Evolutionary conservation across 306 rosid species (phyloP), one percentile per base, ranked within the genome.

Genomic region (Cucurbita ficifolia): DNA sequence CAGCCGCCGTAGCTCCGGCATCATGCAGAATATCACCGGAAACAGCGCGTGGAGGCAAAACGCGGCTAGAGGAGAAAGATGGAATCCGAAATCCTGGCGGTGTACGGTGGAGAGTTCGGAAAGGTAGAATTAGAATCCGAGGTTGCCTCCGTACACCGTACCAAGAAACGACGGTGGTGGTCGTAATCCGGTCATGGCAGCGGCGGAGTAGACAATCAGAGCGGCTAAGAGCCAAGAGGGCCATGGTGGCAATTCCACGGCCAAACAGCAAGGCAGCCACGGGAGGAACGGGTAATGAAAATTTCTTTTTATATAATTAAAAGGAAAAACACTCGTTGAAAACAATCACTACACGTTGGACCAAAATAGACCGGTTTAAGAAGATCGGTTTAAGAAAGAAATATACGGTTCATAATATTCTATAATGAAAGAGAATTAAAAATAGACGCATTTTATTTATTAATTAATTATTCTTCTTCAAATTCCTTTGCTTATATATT

Each of bases 1-100:
- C 83, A 6, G 78, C 83, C 7, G 79, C 78, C 9, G 97, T 60
- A 14, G 97, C 92, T 24, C 89, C 92, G 12, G 84, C 84, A 71
- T 94, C 84, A 61, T 70, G 84, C 65, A 88, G 38, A 72, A 89
- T 63, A 48, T 78, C 82, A 29, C 58, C 82, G 8, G 79, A 63
- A 21, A 22, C 55, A 60, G 77, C 75, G 62, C 40, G 61, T 73
- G 74, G 68, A 61, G 48, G 24, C 10, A 46, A 17, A 56, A 56
- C 45, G 33, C 17, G 22, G 19, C 33, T 10, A 33, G 79, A 55
- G 42, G 77, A 69, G 22, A 76, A 69, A 33, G 67, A 75, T 10
- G 35, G 45, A 60, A 60, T 57, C 72, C 55, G 81, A 43, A 46
- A 71, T 56, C 18, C 6, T 53, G 43, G 80, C 71, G 82, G 78